Conservation (phyloP, 2,329 filamentous ascomycete genomes). For the Trichoderma polysporum region DNA sequence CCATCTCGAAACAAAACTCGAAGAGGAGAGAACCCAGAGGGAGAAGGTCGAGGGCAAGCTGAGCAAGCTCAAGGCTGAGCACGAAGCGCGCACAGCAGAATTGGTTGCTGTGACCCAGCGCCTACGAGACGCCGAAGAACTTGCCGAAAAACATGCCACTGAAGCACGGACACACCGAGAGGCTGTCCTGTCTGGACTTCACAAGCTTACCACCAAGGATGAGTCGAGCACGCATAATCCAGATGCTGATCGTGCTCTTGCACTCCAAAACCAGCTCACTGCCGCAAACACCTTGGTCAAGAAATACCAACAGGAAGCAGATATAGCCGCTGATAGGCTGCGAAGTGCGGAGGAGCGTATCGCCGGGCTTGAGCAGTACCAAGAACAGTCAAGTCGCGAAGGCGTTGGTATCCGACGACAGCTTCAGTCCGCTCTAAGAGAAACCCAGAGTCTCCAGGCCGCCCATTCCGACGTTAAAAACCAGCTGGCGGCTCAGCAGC, state of each 20-base stretch:
- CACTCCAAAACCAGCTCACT: constrained; percentile 77
- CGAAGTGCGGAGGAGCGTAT: constrained; percentile 94
- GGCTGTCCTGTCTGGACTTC: constrained; percentile 78
- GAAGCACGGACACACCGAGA: constrained; percentile 84
- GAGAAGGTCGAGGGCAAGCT: constrained; percentile 77
- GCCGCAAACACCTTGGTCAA: constrained; percentile 77
- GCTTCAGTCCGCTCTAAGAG: constrained; percentile 78
- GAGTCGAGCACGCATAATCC: constrained; percentile 46
- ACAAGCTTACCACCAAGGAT: constrained; percentile 64
- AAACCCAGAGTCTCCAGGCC: constrained; percentile 77
- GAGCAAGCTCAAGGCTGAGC: constrained; percentile 73
- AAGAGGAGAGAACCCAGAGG: constrained; percentile 75
- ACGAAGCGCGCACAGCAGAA: constrained; percentile 77
- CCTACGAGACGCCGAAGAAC: constrained; percentile 80
- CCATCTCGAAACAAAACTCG: constrained; percentile 75
- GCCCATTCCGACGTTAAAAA: constrained; percentile 80
- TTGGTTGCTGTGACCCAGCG: constrained; percentile 72
- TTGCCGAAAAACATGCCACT: constrained; percentile 81
- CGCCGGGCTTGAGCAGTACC: constrained; percentile 92
- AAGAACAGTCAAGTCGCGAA: constrained; percentile 94
- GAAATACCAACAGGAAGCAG: constrained; percentile 86
- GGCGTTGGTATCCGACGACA: constrained; percentile 87
- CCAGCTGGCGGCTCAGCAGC: constrained; percentile 79
- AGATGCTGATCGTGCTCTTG: constrained; percentile 65
- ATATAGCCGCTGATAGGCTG: constrained; percentile 82